Evolutionary conservation across 2,329 filamentous ascomycete genomes (phyloP).

Genomic region (Fusarium tjaetaba): DNA sequence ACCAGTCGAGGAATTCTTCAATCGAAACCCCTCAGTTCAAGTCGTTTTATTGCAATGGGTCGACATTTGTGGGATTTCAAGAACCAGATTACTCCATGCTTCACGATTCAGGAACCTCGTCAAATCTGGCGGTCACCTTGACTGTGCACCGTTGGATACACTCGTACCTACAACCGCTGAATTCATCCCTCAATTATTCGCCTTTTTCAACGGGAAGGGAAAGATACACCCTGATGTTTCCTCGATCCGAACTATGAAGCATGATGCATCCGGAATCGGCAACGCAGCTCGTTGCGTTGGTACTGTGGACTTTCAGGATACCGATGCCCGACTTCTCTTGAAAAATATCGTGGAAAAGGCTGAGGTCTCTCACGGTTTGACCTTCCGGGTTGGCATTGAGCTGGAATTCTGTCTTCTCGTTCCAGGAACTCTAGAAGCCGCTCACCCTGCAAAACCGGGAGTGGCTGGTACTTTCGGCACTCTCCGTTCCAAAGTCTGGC

Average conservation of each 20-base stretch:
- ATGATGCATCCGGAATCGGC: neutral
- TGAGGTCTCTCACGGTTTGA: neutral
- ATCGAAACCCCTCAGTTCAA: neutral
- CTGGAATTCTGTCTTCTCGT: conserved; percentile 6
- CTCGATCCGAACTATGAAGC: neutral
- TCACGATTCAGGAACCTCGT: neutral
- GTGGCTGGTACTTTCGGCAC: neutral
- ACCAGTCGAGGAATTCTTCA: neutral
- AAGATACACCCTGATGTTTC: neutral
- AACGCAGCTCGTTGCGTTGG: conserved; percentile 2
- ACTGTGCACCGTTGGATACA: conserved; percentile 6
- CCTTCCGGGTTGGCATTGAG: neutral
- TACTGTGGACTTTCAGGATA: neutral
- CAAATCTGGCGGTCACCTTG: neutral
- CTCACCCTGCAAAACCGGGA: neutral
- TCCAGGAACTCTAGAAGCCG: neutral
- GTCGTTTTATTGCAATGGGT: conserved; percentile 11
- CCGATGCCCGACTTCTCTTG: neutral
- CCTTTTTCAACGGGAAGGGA: neutral
- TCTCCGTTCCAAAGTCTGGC: conserved; percentile 1
- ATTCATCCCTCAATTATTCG: neutral
- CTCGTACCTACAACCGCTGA: neutral
- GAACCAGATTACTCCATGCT: neutral
- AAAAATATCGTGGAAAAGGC: neutral
- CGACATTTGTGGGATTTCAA: conserved; percentile 1